Evolutionary conservation across 176 grass and related monocot species (phyloP), one percentile per base, ranked within the genome.

Genomic region (Triticum monococcum): DNA sequence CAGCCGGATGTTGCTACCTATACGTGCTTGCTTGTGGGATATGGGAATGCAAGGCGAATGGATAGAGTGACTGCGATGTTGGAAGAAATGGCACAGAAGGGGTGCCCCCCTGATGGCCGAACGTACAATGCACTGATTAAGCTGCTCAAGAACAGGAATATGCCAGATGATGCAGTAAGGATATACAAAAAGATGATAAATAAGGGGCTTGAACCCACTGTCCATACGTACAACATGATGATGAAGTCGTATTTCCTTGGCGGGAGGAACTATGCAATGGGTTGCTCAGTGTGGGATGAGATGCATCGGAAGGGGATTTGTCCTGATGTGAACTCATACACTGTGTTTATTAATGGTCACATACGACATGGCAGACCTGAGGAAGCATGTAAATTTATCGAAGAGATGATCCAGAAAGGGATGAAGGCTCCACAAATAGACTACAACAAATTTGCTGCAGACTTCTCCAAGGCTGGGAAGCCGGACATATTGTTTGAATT

Each of bases 171-270:
- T 84, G 96, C 91, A 25, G 81, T 79, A 45, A 84, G 73, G 63
- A 89, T 96, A 84, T 92, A 98, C 81, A 92, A 94, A 86, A 95
- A 85, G 31, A 95, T 98, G 96, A 90, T 96, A 81, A 90, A 88
- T 79, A 98, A 93, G 35, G 96, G 93, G 16, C 89, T 92, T 40
- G 86, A 92, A 73, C 93, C 90, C 75, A 91, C 96, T 0, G 82
- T 91, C 64, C 81, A 94, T 81, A 98, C 96, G n/a, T 98, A 98
- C 83, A 96, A 98, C 84, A 98, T 94, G 90, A 92, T 96, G 86
- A 95, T 98, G 96, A 98, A 96, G 67, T 96, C 90, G 13, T 96
- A 88, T 78, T 98, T 98, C 82, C 71, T 86, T 79, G 80, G 84
- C 32, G 88, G 84, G 64, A 95, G 68, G 77, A 94, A 95, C 26